Evolutionary conservation across 2,329 filamentous ascomycete genomes (phyloP), one percentile per base, ranked within the genome.

Genomic region (Apiospora aurea): DNA sequence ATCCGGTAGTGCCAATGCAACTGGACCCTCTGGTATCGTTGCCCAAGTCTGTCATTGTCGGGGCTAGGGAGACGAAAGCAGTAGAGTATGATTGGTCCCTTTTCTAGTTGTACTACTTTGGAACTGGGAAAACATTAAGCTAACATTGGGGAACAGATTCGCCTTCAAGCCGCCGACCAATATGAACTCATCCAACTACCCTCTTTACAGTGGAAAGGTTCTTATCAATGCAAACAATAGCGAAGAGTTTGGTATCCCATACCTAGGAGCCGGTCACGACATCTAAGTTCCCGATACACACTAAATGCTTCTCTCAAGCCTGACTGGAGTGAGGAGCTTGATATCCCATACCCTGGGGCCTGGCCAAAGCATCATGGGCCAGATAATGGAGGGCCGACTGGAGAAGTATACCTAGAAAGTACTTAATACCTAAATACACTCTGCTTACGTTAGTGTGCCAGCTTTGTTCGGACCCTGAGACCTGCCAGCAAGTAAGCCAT

Each of bases 161-260:
- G 43, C 21, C 4, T 67, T 67, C 43, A 26, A 18, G 10, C 34
- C 24, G 34, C 64, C 64, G 8, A 7, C 34, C 4, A 38, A 21
- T 41, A 44, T 44, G 38, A 73, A 79, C 18, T 67, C 76, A 6
- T 70, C 81, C 29, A 76, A 77, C 57, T 75, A 86, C 61, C 84
- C 84, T 0, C 73, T 86, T 8, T 86, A 86, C 71, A 81, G 83
- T 51, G 85, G 85, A 29, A 85, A 85, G 74, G 77, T 86, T 29
- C 79, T 81, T 70, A 75, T 86, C 26, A 78, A 77, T 6, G 81
- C 81, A 24, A 79, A 79, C 53, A 82, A 83, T 47, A 81, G 80
- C 13, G 85, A 86, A 70, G 74, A 79, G 18, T 77, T 86, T 1
- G 81, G 81, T 14, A 80, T 87, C 29, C 83, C 84, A 0, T 86